These are phyloP conservation scores for Sporothrix sp. DNA, from an alignment of 2,329 filamentous ascomycete genomes.

Conservation along the genomic window DNA sequence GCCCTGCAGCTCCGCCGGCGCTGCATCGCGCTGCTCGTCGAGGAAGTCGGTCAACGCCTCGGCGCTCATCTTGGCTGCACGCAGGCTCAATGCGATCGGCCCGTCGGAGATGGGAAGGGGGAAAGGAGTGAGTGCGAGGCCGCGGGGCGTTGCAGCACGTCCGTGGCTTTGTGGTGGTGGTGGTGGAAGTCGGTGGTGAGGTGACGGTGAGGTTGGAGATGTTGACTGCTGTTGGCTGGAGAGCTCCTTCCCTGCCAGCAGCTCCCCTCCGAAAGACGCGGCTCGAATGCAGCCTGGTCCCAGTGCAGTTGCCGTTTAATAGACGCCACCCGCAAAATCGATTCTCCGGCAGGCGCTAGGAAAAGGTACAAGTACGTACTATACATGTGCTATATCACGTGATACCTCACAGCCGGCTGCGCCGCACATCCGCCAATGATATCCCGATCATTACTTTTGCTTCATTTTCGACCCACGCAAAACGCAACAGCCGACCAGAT, in stretches of 20 bases:
- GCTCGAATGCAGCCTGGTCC: conserved; percentile 33
- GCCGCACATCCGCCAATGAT: conserved; percentile 16
- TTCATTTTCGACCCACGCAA: conserved; percentile 13
- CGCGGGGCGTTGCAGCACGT: not conserved
- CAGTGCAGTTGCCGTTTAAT: conserved; percentile 1
- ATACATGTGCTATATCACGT: too few relatives aligned
- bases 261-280: conserved; percentile 25
- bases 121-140: not conserved
- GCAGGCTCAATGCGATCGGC: too few relatives aligned
- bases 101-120: not conserved
- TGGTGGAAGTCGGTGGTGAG: conserved; percentile 5
- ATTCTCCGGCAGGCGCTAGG: conserved; percentile 12
- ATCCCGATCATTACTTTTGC: conserved; percentile 16
- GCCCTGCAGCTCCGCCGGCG: conserved; percentile 78
- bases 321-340: conserved; percentile 11
- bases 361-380: too few relatives aligned
- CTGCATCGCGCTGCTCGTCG: conserved; percentile 75
- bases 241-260: conserved; percentile 9
- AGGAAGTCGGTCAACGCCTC: conserved; percentile 90
- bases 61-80: conserved; percentile 62
- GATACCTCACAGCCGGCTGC: not conserved
- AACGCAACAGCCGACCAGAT: conserved; percentile 15
- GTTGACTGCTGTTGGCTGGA: not conserved
- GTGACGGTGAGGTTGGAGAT: conserved; percentile 1
- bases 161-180: conserved; percentile 11